Evolutionary conservation across 2,329 filamentous ascomycete genomes (phyloP).

Genomic region (Penicillium hordei): DNA sequence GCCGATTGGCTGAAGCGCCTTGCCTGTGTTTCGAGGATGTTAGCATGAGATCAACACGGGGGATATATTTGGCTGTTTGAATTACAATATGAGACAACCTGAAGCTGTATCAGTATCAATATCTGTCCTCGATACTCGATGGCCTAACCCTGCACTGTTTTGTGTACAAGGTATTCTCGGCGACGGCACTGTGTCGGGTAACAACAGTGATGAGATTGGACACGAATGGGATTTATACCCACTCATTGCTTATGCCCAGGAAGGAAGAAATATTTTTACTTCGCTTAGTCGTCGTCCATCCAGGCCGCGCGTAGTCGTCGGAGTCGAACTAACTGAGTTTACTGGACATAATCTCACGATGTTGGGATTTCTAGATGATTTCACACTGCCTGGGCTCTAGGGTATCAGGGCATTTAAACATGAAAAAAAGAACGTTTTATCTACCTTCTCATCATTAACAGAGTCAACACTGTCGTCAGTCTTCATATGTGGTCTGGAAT

Average conservation of each 20-base stretch:
- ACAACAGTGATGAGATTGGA: not conserved
- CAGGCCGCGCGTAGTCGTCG: not conserved
- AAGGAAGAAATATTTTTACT: no score
- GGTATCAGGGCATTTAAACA: no score
- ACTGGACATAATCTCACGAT: no score
- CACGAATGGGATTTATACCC: no score
- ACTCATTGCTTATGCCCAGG: no score
- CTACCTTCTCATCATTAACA: not conserved
- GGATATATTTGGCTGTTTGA: not conserved
- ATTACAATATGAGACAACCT: not conserved
- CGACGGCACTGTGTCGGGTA: not conserved
- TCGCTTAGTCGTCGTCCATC: not conserved
- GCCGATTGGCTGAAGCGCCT: not conserved
- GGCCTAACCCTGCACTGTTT: not conserved
- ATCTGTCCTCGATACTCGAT: not conserved
- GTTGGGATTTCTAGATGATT: no score
- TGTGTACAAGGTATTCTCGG: not conserved
- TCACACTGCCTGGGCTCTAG: no score
- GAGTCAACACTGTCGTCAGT: no score
- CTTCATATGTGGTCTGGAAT: not conserved
- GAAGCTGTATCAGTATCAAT: not conserved
- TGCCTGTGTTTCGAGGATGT: not conserved
- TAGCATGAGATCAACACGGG: not conserved
- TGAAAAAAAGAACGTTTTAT: no score
- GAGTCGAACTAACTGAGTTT: no score